Evolutionary conservation across 371 early-diverging fungal genomes (phyloP), one percentile per base, ranked within the genome.

Genomic region (Mortierella sp.): DNA sequence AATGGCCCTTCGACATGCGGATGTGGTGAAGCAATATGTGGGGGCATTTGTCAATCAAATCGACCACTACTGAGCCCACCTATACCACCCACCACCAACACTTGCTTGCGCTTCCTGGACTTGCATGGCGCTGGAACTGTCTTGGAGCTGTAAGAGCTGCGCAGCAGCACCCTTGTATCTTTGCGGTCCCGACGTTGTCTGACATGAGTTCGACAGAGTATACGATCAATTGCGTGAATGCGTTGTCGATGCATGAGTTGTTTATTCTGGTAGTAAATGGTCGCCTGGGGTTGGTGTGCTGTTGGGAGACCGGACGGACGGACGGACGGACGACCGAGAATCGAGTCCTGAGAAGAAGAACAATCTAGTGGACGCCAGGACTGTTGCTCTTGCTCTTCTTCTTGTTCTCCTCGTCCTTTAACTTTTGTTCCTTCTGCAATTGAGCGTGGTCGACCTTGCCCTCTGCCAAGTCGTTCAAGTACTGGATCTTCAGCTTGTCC

Each of bases 401-500:
- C 80, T 86, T 86, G 72, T 77, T 60, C 46, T 82, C 82, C 38
- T 76, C 87, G 32, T 86, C 87, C 44, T 77, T 82, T 44, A 65
- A 68, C 78, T 80, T 86, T 27, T 82, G 80, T 24, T 86, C 82
- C 55, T 60, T 72, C 56, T 86, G 87, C 71, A 86, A 60, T 51
- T 79, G 48, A 8, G 87, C 87, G 44, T 86, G 87, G 49, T 86
- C 87, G 44, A 86, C 70, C 63, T 73, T 86, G 35, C 87, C 87
- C 12, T 86, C 87, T 51, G 87, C 83, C 41, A 86, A 75, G 24
- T 86, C 87, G 56, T 86, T 86, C 73, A 86, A 75, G 72, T 86
- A 86, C 44, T 82, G 82, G 72, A 86, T 75, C 87, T 89, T 91
- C n/a, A 92, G 78, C 81, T 92, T 92, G 82, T 90, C 92, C 82